Evolutionary conservation across 78 protist species (phyloP).

Genomic region (Dictyostelium brefeldianum): DNA sequence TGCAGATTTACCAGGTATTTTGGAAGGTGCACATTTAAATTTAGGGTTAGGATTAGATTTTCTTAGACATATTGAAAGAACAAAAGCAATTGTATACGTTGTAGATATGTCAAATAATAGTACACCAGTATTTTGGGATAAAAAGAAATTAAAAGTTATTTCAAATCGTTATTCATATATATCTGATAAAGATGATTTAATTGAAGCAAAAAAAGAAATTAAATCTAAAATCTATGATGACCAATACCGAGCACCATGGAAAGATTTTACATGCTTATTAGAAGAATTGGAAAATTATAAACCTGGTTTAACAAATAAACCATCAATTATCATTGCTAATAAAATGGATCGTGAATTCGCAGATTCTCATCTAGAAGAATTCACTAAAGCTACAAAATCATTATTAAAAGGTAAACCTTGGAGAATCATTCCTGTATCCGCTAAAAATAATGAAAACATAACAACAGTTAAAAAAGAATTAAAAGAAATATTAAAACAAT

Average conservation of each 20-base stretch:
- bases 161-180: slow-evolving; percentile 1
- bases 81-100: slow-evolving; percentile 74
- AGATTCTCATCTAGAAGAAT: slow-evolving; percentile 32
- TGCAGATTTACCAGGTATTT: slow-evolving; percentile 90
- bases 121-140: slow-evolving; percentile 55
- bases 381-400: slow-evolving; percentile 34
- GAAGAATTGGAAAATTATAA: slow-evolving; percentile 72
- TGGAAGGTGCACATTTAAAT: slow-evolving; percentile 89
- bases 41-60: slow-evolving; percentile 87
- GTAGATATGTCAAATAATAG: slow-evolving; percentile 73
- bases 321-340: slow-evolving; percentile 76
- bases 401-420: not conserved
- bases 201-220: slow-evolving; percentile 1
- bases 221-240: not conserved
- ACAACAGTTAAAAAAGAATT: not conserved
- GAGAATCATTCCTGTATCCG: slow-evolving; percentile 21
- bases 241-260: slow-evolving; percentile 53
- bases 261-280: slow-evolving; percentile 33
- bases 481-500: slow-evolving; percentile 8
- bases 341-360: slow-evolving; percentile 77
- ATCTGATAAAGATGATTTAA: not conserved
- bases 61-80: slow-evolving; percentile 86
- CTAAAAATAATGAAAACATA: slow-evolving; percentile 10
- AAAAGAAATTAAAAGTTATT: not conserved
- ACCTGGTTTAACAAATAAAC: slow-evolving; percentile 37